Percentiles rank a stretch among this genome's conserved stretches.
Evolutionary conservation across 208 protist species (phyloP).

Genomic region (Entamoeba dispar): DNA sequence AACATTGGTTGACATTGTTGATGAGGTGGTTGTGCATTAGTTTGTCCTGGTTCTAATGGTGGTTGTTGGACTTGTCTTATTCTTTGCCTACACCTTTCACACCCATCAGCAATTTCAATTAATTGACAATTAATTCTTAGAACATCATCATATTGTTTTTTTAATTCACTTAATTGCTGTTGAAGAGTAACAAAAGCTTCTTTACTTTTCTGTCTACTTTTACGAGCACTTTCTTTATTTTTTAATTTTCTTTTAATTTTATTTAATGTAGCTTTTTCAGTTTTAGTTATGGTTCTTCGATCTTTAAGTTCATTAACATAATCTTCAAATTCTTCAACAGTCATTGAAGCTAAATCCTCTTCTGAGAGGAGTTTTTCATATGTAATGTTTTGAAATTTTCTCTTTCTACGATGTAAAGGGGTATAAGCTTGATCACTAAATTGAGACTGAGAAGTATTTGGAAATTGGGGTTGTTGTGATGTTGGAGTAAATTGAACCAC

Average conservation of each 20-base stretch:
- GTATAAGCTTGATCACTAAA: not conserved
- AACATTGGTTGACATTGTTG: too few relatives aligned
- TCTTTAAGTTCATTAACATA: not conserved
- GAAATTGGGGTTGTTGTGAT: not conserved
- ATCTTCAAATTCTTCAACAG: not conserved
- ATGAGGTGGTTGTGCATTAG: too few relatives aligned
- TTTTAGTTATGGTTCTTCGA: not conserved
- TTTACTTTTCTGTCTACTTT: not conserved
- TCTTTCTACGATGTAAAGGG: not conserved
- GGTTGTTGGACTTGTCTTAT: not conserved
- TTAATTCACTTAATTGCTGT: not conserved
- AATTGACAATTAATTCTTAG: not conserved
- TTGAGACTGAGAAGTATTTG: not conserved
- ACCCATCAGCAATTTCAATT: not conserved
- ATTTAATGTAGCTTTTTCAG: not conserved
- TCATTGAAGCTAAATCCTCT: not conserved
- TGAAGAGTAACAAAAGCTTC: not conserved
- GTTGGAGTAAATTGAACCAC: not conserved
- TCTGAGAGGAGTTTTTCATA: not conserved
- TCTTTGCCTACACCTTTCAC: not conserved
- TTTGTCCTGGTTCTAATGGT: too few relatives aligned
- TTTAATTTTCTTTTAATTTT: not conserved
- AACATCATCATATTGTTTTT: not conserved
- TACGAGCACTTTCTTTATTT: not conserved
- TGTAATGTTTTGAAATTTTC: not conserved